Base-by-base conservation (phyloP, 306 rosid species). In the Luffa aegyptiaca region DNA sequence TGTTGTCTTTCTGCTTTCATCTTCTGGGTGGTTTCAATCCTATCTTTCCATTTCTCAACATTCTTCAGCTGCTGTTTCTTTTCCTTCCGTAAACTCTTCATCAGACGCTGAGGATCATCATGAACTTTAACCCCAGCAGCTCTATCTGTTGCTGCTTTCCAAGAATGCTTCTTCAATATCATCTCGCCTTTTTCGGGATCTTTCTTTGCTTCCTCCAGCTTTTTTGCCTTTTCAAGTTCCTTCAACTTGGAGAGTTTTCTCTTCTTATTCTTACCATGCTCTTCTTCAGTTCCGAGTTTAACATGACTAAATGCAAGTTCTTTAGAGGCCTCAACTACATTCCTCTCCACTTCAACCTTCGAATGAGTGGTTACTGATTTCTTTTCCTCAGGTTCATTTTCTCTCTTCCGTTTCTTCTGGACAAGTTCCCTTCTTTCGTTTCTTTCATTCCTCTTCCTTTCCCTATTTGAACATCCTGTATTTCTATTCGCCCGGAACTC, bases 51-150 rank as follows among this genome's bases (percentile, higher is more conserved):
- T 81, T 86, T 93, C 84, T 84, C 88, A 2, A 91, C 85, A 49
- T 84, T 94, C 87, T 94, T 94, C 82, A 90, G 69, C 5, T 87
- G 97, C 84, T 73, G 77, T 91, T 90, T 92, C 84, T 92, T 91
- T 77, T 84, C 96, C 87, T 88, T 93, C 8, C 68, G 80, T 37
- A 93, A 80, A 82, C 93, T 86, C 85, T 84, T 87, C 14, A 81
- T 79, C 84, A 93, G 52, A 78, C 87, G 79, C 86, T 86, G 90
- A 0, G 93, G 95, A 82, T 94, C 90, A 79, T 94, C 97, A 12
- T 94, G 98, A 81, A 92, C 90, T 86, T 94, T 94, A 59, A 83
- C 45, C 69, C 98, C 97, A 8, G 92, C 86, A 75, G 97, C 97
- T 86, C 97, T 88, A 84, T 85, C 84, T 74, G 91, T 83, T 31